A percentile compares a stretch with the other conserved stretches of the same genome.
phyloP scores from a whole-genome alignment of 805 yeast genomes.

The Wickerhamomyces tratensis region DNA sequence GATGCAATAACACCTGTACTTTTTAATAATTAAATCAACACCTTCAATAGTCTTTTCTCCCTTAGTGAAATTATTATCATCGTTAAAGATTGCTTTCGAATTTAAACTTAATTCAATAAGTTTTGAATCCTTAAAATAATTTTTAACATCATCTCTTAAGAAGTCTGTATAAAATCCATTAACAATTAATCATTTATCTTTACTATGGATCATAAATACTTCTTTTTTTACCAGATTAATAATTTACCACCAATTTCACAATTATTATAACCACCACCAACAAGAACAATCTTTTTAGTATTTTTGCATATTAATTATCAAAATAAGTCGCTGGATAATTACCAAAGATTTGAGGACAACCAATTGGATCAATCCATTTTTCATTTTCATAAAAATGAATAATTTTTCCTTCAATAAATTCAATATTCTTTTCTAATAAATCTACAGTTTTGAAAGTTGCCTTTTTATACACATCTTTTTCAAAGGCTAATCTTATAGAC shows the following conservation, averaged over 20 bases:
- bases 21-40: slow-evolving; percentile 11
- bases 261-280: slow-evolving; percentile 23
- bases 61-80: neutral
- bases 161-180: slow-evolving; percentile 3
- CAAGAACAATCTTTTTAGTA: slow-evolving; percentile 17
- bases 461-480: slow-evolving; percentile 7
- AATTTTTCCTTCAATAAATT: slow-evolving; percentile 14
- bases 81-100: slow-evolving; percentile 4
- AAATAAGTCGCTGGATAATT: slow-evolving; percentile 9
- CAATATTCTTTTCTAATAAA: slow-evolving; percentile 10
- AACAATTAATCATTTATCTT: slow-evolving; percentile 6
- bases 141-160: slow-evolving; percentile 6
- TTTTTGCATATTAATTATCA: slow-evolving; percentile 4
- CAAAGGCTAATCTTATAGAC: slow-evolving; percentile 13
- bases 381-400: slow-evolving; percentile 10
- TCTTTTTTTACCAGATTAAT: slow-evolving; percentile 13
- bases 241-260: slow-evolving; percentile 21
- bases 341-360: slow-evolving; percentile 7
- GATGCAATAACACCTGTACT: slow-evolving; percentile 14
- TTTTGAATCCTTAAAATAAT: slow-evolving; percentile 1
- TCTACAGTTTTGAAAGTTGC: slow-evolving; percentile 11
- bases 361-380: slow-evolving; percentile 19
- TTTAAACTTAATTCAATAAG: slow-evolving; percentile 6
- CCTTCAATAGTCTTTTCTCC: slow-evolving; percentile 1
- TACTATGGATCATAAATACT: slow-evolving; percentile 16